Percentiles rank a stretch among this genome's conserved stretches.
Conservation (phyloP, 1,284 basidiomycete species). For the Puccinia brachypodii region DNA sequence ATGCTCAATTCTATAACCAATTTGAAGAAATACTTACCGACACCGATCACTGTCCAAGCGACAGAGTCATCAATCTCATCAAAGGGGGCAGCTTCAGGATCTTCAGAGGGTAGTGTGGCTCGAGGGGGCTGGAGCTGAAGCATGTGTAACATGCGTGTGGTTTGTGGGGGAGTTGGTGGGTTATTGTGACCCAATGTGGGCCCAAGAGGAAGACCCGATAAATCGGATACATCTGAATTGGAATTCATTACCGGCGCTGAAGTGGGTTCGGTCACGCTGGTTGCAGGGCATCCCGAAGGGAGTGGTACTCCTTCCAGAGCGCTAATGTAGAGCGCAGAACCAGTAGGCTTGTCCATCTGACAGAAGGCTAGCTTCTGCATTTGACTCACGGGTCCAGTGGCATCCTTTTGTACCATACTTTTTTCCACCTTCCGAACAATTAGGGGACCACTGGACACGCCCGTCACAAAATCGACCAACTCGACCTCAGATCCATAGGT, state of each 20-base stretch:
- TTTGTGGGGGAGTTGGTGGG: neutral
- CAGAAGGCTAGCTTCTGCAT: conserved; percentile 94
- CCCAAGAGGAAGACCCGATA: neutral
- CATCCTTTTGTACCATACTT: conserved; percentile 70
- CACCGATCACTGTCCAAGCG: conserved; percentile 93
- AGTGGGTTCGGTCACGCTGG: conserved; percentile 12
- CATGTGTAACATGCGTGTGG: conserved; percentile 9
- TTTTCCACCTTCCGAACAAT: conserved; percentile 91
- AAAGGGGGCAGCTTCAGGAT: conserved; percentile 67
- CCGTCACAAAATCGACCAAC: conserved; percentile 77
- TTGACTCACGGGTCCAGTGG: conserved; percentile 87
- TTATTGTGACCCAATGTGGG: neutral
- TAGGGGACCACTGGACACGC: conserved; percentile 79
- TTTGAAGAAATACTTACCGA: conserved; percentile 66
- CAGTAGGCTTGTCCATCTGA: conserved; percentile 61
- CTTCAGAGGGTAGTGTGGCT: conserved; percentile 53
- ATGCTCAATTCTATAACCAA: neutral
- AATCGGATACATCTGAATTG: neutral
- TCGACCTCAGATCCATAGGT: conserved; percentile 88
- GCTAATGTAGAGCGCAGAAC: conserved; percentile 48
- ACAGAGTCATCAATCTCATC: conserved; percentile 91
- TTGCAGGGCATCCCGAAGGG: neutral
- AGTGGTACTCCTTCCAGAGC: conserved; percentile 34
- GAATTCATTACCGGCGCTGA: conserved; percentile 1
- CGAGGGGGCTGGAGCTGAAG: conserved; percentile 38